phyloP scores from a whole-genome alignment of 2,329 filamentous ascomycete species.

The Paecilomyces fulvus region DNA sequence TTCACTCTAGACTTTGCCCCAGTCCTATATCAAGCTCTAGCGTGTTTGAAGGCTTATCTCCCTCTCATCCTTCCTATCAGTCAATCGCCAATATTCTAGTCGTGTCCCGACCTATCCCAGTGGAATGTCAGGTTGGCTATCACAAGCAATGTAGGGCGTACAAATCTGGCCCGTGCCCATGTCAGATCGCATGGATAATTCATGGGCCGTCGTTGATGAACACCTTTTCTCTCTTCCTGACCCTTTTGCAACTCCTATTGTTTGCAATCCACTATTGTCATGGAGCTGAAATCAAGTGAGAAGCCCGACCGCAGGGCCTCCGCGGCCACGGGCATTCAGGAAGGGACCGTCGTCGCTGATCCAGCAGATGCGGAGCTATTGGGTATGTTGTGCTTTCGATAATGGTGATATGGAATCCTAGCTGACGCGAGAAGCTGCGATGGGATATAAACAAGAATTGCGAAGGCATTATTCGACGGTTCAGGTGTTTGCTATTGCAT shows the following conservation, averaged over 20 bases:
- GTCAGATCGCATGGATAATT: neutral
- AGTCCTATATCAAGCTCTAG: neutral
- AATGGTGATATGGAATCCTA: neutral
- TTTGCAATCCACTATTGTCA: neutral
- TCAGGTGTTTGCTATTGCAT: slow-evolving; percentile 54
- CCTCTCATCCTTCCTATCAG: neutral
- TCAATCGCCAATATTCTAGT: neutral
- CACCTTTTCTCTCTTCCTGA: neutral
- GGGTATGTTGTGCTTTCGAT: slow-evolving; percentile 9
- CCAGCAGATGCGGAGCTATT: slow-evolving; percentile 17
- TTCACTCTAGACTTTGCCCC: neutral
- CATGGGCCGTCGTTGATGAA: neutral
- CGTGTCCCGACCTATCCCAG: neutral
- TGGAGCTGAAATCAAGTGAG: neutral
- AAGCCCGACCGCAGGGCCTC: neutral
- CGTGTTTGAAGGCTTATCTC: neutral
- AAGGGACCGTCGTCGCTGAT: slow-evolving; percentile 11
- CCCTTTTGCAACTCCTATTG: neutral
- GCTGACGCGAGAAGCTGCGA: slow-evolving; percentile 15
- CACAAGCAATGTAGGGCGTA: neutral
- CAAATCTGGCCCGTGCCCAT: neutral
- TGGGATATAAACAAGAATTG: slow-evolving; percentile 53
- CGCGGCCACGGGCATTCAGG: neutral
- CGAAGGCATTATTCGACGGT: slow-evolving; percentile 53
- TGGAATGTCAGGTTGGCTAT: neutral